These are phyloP conservation scores for Penicillium crustosum DNA, from an alignment of 2,329 filamentous ascomycete genomes.

Conservation along the genomic window DNA sequence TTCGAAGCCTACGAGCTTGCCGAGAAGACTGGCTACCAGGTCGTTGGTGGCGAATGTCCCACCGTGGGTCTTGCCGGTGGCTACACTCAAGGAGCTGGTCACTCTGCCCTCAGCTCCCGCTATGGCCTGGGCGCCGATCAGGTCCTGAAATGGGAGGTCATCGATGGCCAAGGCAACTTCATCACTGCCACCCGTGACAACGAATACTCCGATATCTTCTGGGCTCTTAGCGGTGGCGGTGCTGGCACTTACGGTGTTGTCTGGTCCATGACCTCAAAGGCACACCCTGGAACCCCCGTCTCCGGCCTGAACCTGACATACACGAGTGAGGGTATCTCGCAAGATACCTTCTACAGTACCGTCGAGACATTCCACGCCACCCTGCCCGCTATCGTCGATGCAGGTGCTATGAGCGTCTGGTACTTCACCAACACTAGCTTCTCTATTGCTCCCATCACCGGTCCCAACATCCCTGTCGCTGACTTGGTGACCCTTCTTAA, in stretches of 20 bases:
- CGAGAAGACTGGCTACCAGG: conserved; percentile 46
- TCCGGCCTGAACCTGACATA: conserved; percentile 50
- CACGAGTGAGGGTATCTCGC: conserved; percentile 31
- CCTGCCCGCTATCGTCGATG: conserved; percentile 52
- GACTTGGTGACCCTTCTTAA: conserved; percentile 49
- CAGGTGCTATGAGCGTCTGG: conserved; percentile 53
- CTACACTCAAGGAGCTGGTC: conserved; percentile 62
- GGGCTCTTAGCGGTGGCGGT: conserved; percentile 24
- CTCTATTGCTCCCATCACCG: conserved; percentile 48
- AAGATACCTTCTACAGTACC: conserved; percentile 51
- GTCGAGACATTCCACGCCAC: conserved; percentile 50
- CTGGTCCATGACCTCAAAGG: conserved; percentile 55
- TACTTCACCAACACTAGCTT: conserved; percentile 54
- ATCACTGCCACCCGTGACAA: conserved; percentile 19
- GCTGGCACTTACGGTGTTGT: conserved; percentile 61
- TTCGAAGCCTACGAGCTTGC: conserved; percentile 51
- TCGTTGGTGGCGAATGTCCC: conserved; percentile 57
- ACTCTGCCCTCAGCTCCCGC: conserved; percentile 53
- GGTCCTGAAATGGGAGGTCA: conserved; percentile 56
- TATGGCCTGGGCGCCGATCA: conserved; percentile 63
- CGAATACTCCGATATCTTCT: conserved; percentile 22
- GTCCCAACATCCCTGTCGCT: conserved; percentile 47
- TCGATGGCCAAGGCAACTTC: conserved; percentile 45
- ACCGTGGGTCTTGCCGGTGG: conserved; percentile 61
- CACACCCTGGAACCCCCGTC: conserved; percentile 47